Evolutionary conservation across 129 eudicot species (phyloP).

Genomic region (Scalesia atractyloides): DNA sequence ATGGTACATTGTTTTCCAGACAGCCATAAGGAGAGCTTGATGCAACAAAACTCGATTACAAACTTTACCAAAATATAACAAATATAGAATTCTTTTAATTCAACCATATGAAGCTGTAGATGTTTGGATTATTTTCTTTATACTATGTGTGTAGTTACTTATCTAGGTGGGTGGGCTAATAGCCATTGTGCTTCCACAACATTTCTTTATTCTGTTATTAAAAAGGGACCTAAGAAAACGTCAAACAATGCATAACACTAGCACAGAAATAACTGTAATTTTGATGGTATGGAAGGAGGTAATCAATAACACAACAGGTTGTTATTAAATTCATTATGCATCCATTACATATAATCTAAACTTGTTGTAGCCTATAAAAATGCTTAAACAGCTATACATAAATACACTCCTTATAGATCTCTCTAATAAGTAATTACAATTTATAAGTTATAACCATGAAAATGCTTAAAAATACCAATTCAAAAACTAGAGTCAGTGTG

Average conservation of each 20-base stretch:
- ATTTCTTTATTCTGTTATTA: too few species aligned
- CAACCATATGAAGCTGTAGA: background rate
- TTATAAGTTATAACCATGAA: background rate
- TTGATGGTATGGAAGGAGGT: background rate
- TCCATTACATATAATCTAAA: background rate
- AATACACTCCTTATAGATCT: background rate
- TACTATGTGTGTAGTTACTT: too few species aligned
- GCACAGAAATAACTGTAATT: background rate
- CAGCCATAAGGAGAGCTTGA: background rate
- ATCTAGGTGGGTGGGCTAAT: too few species aligned
- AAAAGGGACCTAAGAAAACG: too few species aligned
- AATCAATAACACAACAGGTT: background rate
- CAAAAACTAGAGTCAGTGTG: too few species aligned
- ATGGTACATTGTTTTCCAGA: background rate
- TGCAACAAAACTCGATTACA: background rate
- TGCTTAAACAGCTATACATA: background rate
- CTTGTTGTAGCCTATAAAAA: background rate
- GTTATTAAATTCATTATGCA: background rate
- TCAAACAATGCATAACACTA: too few species aligned
- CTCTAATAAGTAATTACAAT: background rate
- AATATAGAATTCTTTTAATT: background rate
- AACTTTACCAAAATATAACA: background rate
- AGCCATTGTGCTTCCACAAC: too few species aligned
- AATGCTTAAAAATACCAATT: background rate
- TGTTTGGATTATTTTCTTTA: background rate